Evolutionary conservation across 2,329 filamentous ascomycete species (phyloP).

Genomic region (Fusarium beomiforme): DNA sequence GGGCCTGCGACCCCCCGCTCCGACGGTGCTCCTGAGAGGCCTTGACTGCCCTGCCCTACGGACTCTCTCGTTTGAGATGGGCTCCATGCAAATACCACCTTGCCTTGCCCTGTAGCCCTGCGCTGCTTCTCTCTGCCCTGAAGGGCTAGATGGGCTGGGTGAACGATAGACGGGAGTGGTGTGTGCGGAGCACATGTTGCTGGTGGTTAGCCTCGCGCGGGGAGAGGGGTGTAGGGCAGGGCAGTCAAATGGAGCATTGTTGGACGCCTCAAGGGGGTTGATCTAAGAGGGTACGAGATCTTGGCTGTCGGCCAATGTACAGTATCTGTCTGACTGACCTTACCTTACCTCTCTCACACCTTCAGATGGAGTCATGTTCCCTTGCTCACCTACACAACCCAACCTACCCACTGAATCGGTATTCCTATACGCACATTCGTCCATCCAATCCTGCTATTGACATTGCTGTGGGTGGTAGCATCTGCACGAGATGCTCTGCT

Average conservation of each 20-base stretch:
- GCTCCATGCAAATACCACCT: conserved; percentile 10
- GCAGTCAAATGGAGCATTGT: neutral
- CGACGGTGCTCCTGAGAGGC: conserved; percentile 9
- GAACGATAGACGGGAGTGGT: neutral
- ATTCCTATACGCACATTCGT: neutral
- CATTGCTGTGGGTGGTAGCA: conserved; percentile 6
- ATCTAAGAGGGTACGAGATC: conserved; percentile 12
- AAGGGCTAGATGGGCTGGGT: conserved; percentile 12
- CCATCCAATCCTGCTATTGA: neutral
- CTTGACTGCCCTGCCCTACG: conserved; percentile 28
- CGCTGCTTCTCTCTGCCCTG: conserved; percentile 25
- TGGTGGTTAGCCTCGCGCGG: conserved; percentile 9
- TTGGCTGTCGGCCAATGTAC: conserved; percentile 16
- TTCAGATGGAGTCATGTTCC: neutral
- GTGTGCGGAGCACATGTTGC: neutral
- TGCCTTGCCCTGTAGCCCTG: conserved; percentile 26
- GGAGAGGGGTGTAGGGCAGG: conserved; percentile 33
- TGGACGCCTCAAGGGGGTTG: neutral
- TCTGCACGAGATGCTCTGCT: conserved; percentile 12
- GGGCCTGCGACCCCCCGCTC: conserved; percentile 9
- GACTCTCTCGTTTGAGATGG: neutral
- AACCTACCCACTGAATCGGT: conserved; percentile 10
- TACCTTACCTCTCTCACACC: conserved; percentile 4
- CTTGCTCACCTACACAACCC: conserved; percentile 12
- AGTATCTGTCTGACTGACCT: conserved; percentile 7